A percentile compares a stretch with the other conserved stretches of the same genome.
Evolutionary conservation across 306 rosid genomes (phyloP).

Genomic region (Sesbania bispinosa): DNA sequence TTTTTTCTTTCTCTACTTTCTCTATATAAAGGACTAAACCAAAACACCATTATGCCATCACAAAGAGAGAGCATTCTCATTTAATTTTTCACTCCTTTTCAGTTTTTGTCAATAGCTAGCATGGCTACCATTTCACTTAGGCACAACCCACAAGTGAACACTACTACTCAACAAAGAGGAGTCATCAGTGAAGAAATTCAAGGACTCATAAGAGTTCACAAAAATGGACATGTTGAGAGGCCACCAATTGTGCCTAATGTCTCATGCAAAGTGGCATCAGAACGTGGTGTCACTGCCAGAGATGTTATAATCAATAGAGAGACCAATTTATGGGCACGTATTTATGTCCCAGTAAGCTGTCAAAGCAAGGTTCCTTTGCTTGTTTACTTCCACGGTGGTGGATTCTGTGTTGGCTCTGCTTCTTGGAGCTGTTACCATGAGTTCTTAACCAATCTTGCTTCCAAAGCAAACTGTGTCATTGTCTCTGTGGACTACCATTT

Average conservation of each 20-base stretch:
- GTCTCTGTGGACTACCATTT: conserved; percentile 65
- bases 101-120: background rate
- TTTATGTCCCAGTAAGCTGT: conserved; percentile 41
- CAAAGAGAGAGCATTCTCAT: conserved; percentile 26
- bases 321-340: conserved; percentile 62
- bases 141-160: conserved; percentile 31
- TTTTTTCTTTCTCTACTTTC: conserved; percentile 18
- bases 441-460: conserved; percentile 56
- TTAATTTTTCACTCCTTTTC: background rate
- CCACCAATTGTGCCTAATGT: conserved; percentile 56
- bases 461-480: conserved; percentile 53
- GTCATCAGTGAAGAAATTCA: conserved; percentile 55
- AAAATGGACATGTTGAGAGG: conserved; percentile 70
- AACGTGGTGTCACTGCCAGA: conserved; percentile 43
- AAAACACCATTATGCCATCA: conserved; percentile 28
- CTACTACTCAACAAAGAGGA: conserved; percentile 38
- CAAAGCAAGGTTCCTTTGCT: conserved; percentile 47
- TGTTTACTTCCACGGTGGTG: conserved; percentile 89
- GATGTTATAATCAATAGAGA: conserved; percentile 58
- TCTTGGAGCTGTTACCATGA: conserved; percentile 89
- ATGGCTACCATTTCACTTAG: conserved; percentile 62
- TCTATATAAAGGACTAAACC: conserved; percentile 49
- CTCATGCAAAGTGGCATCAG: conserved; percentile 38
- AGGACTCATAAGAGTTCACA: conserved; percentile 67
- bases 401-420: conserved; percentile 92